Conservation (phyloP, 495 filamentous ascomycete genomes). For the Lasiosphaeria ovina region DNA sequence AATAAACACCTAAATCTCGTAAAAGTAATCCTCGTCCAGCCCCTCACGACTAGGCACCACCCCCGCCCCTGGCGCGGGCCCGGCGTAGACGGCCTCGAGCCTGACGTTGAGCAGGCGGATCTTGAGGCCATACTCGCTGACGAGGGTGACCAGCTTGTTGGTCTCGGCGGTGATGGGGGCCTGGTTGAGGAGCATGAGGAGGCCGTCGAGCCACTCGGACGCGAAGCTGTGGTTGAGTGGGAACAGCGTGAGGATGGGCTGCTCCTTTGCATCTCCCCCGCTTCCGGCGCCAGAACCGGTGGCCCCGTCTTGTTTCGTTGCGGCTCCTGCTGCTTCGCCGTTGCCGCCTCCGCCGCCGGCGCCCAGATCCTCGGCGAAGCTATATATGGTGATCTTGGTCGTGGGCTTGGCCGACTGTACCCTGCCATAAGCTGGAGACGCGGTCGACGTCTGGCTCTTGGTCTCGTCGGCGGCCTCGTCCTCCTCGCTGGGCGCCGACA, state of each 20-base stretch:
- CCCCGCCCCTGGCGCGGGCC: constrained; percentile 48
- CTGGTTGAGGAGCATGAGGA: constrained; percentile 93
- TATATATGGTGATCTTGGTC: constrained; percentile 91
- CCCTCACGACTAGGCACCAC: constrained; percentile 60
- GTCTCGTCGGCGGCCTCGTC: constrained; percentile 24
- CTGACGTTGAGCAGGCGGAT: constrained; percentile 90
- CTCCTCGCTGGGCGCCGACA: constrained; percentile 61
- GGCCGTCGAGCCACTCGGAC: constrained; percentile 94
- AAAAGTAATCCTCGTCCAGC: constrained; percentile 68
- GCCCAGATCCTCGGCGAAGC: constrained; percentile 48
- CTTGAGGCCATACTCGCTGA: constrained; percentile 88
- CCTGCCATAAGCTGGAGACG: constrained; percentile 30
- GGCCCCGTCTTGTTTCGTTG: not conserved
- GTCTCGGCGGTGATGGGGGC: constrained; percentile 96
- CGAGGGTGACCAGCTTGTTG: constrained; percentile 77
- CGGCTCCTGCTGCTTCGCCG: constrained; percentile 15
- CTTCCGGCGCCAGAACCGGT: constrained; percentile 10
- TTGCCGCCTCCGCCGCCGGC: constrained; percentile 11
- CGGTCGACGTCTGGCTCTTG: constrained; percentile 20
- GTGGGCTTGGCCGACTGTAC: constrained; percentile 45
- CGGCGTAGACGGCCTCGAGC: constrained; percentile 69
- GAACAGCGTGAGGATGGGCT: constrained; percentile 74
- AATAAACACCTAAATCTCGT: constrained; percentile 49
- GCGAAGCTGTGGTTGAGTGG: constrained; percentile 79
- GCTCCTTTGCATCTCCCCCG: constrained; percentile 41